phyloP scores from a whole-genome alignment of 2,329 filamentous ascomycete genomes.

The Chaetomium sp. region DNA sequence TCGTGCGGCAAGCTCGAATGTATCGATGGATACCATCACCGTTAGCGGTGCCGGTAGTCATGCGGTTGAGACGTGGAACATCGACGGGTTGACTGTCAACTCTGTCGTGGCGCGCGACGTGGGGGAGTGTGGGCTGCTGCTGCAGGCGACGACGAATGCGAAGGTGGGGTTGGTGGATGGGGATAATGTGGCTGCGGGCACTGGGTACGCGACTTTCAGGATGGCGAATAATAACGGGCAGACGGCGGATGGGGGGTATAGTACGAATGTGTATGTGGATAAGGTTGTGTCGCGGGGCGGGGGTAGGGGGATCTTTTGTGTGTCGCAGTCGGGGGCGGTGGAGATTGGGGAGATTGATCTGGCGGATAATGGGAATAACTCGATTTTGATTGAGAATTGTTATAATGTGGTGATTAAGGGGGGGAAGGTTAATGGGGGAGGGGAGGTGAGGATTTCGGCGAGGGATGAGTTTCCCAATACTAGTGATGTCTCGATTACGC shows the following conservation, averaged over 20 bases:
- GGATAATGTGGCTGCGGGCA: conserved; percentile 46
- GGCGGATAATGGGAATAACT: conserved; percentile 48
- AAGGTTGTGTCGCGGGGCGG: conserved; percentile 49
- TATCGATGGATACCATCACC: conserved; percentile 45
- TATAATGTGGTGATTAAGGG: conserved; percentile 46
- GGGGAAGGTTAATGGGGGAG: conserved; percentile 47
- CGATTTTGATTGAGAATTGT: conserved; percentile 54
- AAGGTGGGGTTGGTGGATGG: conserved; percentile 49
- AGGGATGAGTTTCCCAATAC: conserved; percentile 49
- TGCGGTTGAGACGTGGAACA: conserved; percentile 55
- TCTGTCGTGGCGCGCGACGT: conserved; percentile 47
- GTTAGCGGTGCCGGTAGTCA: conserved; percentile 49
- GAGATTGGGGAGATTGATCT: conserved; percentile 45
- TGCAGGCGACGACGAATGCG: conserved; percentile 48
- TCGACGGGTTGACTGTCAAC: conserved; percentile 46
- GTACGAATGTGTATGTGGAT: conserved; percentile 47
- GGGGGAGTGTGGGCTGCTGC: conserved; percentile 50
- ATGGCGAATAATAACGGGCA: conserved; percentile 52
- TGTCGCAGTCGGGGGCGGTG: conserved; percentile 48
- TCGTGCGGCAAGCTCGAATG: conserved; percentile 44
- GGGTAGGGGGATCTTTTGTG: conserved; percentile 52
- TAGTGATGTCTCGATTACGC: conserved; percentile 42
- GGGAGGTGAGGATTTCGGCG: conserved; percentile 46
- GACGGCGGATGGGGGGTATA: conserved; percentile 40
- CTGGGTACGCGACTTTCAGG: conserved; percentile 50